A percentile compares a stretch with the other conserved stretches of the same genome.
phyloP scores from a whole-genome alignment of 495 filamentous ascomycete species.

The Penicillium roqueforti region DNA sequence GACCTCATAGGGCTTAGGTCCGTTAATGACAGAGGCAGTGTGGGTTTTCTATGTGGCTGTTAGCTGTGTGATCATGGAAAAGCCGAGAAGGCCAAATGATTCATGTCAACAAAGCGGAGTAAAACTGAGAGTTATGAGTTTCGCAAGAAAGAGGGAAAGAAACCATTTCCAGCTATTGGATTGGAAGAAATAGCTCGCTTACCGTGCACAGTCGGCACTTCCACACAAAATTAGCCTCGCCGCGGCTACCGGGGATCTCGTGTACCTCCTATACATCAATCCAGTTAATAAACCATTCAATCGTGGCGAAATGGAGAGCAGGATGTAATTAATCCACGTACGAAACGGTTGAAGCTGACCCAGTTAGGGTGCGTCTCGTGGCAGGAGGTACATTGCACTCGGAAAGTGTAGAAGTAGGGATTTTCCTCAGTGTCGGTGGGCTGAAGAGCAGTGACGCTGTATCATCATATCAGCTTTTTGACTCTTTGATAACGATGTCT shows the following conservation, averaged over 20 bases:
- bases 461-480: slow-evolving; percentile 8
- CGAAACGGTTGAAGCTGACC: slow-evolving; percentile 83
- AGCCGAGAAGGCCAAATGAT: not conserved
- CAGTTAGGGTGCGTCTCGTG: slow-evolving; percentile 85
- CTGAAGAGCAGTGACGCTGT: slow-evolving; percentile 81
- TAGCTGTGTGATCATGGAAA: not conserved
- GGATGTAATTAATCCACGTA: slow-evolving; percentile 41
- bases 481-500: not conserved
- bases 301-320: not conserved
- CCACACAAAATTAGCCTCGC: slow-evolving; percentile 98
- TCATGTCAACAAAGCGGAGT: not conserved
- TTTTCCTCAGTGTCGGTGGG: slow-evolving; percentile 74
- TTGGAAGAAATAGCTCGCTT: slow-evolving; percentile 4
- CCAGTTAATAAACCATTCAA: not conserved
- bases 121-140: too few relatives aligned
- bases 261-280: slow-evolving; percentile 62
- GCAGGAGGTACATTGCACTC: slow-evolving; percentile 93
- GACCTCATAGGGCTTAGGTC: slow-evolving; percentile 63
- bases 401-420: slow-evolving; percentile 94
- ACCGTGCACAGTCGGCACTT: slow-evolving; percentile 90
- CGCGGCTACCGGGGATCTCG: slow-evolving; percentile 83
- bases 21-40: slow-evolving; percentile 64
- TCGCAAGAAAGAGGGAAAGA: not conserved
- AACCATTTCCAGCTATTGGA: not conserved
- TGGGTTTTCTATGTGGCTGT: slow-evolving; percentile 51